Percentiles rank a stretch among this genome's conserved stretches.
Evolutionary conservation across 2,329 filamentous ascomycete genomes (phyloP).

Genomic region (Trichoderma cornu-damae): DNA sequence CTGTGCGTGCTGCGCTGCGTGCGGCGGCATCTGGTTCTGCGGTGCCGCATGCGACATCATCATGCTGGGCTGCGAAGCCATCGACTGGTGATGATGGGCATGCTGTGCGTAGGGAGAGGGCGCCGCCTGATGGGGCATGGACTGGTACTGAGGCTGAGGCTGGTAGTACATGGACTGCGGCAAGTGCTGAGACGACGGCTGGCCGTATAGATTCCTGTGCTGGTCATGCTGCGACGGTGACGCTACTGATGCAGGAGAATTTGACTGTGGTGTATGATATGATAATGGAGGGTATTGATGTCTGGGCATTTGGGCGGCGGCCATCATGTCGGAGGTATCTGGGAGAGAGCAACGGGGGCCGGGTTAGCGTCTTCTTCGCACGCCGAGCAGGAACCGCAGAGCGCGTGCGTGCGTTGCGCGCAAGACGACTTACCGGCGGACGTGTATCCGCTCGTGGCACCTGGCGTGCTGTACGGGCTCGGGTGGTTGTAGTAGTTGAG

Average conservation of each 20-base stretch:
- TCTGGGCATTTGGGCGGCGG: slow-evolving; percentile 63
- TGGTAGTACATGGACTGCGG: slow-evolving; percentile 76
- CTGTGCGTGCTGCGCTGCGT: slow-evolving; percentile 51
- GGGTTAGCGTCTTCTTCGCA: background rate
- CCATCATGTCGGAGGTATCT: slow-evolving; percentile 64
- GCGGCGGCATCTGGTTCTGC: slow-evolving; percentile 55
- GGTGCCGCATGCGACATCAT: slow-evolving; percentile 59
- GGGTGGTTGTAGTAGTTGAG: slow-evolving; percentile 72
- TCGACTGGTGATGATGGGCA: slow-evolving; percentile 47
- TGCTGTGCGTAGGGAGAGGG: slow-evolving; percentile 59
- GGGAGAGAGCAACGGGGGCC: slow-evolving; percentile 22
- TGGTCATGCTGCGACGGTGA: slow-evolving; percentile 87
- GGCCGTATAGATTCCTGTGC: slow-evolving; percentile 79
- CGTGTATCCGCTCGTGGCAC: slow-evolving; percentile 76
- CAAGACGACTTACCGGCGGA: slow-evolving; percentile 65
- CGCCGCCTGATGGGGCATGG: slow-evolving; percentile 59
- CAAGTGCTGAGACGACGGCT: slow-evolving; percentile 71
- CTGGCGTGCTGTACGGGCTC: slow-evolving; percentile 77
- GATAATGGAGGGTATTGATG: slow-evolving; percentile 79
- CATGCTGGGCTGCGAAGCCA: slow-evolving; percentile 60
- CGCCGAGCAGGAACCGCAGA: slow-evolving; percentile 12
- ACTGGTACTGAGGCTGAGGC: slow-evolving; percentile 57
- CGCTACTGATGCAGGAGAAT: slow-evolving; percentile 87
- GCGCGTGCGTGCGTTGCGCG: slow-evolving; percentile 15
- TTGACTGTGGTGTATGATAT: slow-evolving; percentile 92